A percentile compares a stretch with the other conserved stretches of the same genome.
Evolutionary conservation across 305 asterid genomes (phyloP).

Genomic region (Fraxinus platypoda): DNA sequence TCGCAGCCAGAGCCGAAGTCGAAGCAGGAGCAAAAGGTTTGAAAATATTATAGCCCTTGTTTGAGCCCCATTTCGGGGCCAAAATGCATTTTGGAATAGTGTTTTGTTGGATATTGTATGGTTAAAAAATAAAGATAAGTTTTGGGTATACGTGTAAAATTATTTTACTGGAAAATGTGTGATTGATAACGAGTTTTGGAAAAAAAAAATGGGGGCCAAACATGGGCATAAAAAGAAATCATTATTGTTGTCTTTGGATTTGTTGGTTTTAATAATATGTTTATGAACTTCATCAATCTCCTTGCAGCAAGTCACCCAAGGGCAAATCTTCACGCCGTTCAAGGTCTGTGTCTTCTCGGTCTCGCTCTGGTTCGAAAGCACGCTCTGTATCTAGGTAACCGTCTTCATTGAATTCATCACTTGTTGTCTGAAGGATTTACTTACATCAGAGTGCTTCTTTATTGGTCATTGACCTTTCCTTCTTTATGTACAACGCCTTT

Average conservation of each 20-base stretch:
- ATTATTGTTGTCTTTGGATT: not conserved
- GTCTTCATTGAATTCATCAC: not conserved
- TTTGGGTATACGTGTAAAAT: not conserved
- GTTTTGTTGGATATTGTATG: not conserved
- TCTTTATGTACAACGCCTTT: not conserved
- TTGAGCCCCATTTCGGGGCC: not conserved
- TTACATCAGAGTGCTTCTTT: not conserved
- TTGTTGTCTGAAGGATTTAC: not conserved
- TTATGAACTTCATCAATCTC: conserved; percentile 18
- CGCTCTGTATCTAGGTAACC: conserved; percentile 71
- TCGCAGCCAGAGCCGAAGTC: conserved; percentile 75
- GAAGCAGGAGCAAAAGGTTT: conserved; percentile 92
- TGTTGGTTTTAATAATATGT: not conserved
- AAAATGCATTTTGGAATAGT: not conserved
- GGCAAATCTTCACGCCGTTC: conserved; percentile 70
- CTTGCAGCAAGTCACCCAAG: conserved; percentile 88
- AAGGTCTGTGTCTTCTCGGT: conserved; percentile 42
- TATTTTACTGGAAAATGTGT: not conserved
- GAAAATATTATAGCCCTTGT: not conserved
- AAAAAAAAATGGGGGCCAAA: not conserved
- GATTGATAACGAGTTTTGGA: not conserved
- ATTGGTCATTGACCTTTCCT: not conserved
- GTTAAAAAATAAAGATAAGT: too few relatives aligned
- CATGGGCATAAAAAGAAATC: not conserved
- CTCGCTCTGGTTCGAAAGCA: conserved; percentile 53